A percentile compares a stretch with the other conserved stretches of the same genome.
Evolutionary conservation across 83 land plant species (phyloP).

Genomic region (Picea abies): DNA sequence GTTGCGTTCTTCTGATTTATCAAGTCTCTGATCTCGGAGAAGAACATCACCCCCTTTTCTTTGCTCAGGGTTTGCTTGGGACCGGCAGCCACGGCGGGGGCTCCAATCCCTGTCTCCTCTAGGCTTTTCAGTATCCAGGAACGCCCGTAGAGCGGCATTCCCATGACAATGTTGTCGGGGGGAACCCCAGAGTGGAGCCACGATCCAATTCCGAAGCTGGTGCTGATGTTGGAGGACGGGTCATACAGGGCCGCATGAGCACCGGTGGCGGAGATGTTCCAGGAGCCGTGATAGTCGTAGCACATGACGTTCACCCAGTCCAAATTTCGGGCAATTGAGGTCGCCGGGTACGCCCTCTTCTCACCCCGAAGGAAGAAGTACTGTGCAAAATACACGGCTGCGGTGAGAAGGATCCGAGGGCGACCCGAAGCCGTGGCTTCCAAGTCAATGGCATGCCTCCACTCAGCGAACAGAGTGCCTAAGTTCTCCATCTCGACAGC

Average conservation of each 20-base stretch:
- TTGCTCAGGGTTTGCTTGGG: conserved; percentile 20
- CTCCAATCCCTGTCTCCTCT: conserved; percentile 21
- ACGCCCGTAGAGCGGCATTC: not conserved
- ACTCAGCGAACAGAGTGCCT: conserved; percentile 39
- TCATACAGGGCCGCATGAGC: conserved; percentile 44
- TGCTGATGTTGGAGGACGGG: conserved; percentile 22
- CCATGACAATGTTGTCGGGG: conserved; percentile 15
- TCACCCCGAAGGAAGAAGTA: conserved; percentile 12
- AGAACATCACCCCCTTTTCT: conserved; percentile 24
- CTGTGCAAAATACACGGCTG: conserved; percentile 56
- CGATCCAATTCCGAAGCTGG: conserved; percentile 28
- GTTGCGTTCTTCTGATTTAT: conserved; percentile 17
- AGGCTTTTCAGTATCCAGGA: conserved; percentile 28
- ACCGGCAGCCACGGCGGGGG: conserved; percentile 23
- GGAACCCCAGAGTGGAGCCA: conserved; percentile 48
- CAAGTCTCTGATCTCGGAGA: conserved; percentile 24
- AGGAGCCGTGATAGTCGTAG: conserved; percentile 40
- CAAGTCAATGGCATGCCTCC: conserved; percentile 36
- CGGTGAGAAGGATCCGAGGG: conserved; percentile 51
- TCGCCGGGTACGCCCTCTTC: conserved; percentile 36
- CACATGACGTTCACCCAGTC: conserved; percentile 48
- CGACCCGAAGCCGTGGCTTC: conserved; percentile 28
- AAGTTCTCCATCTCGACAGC: conserved; percentile 35
- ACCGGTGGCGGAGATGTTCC: conserved; percentile 34
- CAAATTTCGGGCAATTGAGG: conserved; percentile 30